Percentiles rank a stretch among this genome's conserved stretches.
phyloP scores from a whole-genome alignment of 2,329 filamentous ascomycete genomes.

The Monosporascus ibericus region DNA sequence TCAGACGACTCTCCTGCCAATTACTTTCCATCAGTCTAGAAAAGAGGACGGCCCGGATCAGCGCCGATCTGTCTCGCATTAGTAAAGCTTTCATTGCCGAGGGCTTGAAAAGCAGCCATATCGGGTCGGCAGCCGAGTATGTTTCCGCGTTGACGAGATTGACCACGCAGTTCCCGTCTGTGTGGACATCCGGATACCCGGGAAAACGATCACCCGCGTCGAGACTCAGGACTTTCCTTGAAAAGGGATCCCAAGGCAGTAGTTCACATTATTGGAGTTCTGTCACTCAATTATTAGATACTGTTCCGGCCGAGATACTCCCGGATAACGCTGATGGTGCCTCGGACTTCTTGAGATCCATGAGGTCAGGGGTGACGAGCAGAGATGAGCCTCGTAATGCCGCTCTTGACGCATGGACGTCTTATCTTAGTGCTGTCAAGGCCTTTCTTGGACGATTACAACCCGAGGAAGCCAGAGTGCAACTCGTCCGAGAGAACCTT shows the following conservation, averaged over 20 bases:
- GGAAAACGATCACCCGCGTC: slow-evolving; percentile 48
- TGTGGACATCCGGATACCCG: slow-evolving; percentile 63
- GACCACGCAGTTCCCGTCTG: slow-evolving; percentile 56
- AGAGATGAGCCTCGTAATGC: slow-evolving; percentile 71
- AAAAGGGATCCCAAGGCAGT: slow-evolving; percentile 79
- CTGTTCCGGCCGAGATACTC: slow-evolving; percentile 49
- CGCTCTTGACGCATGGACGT: slow-evolving; percentile 63
- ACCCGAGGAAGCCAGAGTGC: slow-evolving; percentile 36
- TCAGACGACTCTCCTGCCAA: slow-evolving; percentile 46
- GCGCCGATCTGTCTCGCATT: slow-evolving; percentile 43
- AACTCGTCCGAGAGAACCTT: slow-evolving; percentile 43
- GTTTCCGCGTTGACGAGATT: slow-evolving; percentile 60
- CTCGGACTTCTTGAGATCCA: slow-evolving; percentile 56
- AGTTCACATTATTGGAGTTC: slow-evolving; percentile 66
- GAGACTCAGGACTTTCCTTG: slow-evolving; percentile 65
- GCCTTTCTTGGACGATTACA: slow-evolving; percentile 43
- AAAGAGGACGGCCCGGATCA: slow-evolving; percentile 38
- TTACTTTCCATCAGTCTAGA: slow-evolving; percentile 45
- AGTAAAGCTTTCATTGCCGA: slow-evolving; percentile 62
- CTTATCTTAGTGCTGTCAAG: slow-evolving; percentile 62
- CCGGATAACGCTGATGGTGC: slow-evolving; percentile 47
- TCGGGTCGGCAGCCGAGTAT: slow-evolving; percentile 67
- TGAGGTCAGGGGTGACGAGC: slow-evolving; percentile 64
- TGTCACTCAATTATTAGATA: slow-evolving; percentile 55
- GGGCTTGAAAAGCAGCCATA: slow-evolving; percentile 65